Evolutionary conservation across 441 rosid genomes (phyloP), one percentile per base, ranked within the genome.

Genomic region (Syzygium malaccense): DNA sequence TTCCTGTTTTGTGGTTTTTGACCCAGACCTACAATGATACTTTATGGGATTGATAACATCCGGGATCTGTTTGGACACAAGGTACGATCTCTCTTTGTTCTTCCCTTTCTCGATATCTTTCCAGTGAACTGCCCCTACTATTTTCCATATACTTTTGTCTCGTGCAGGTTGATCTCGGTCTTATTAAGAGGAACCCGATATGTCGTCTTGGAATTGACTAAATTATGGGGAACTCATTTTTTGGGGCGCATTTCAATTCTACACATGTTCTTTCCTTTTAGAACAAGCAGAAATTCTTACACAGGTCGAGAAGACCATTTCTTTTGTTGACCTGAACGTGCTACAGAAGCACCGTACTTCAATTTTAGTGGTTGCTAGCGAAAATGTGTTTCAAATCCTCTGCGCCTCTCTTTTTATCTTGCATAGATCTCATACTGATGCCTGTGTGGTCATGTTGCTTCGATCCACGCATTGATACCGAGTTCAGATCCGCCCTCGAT

Each of bases 21-120:
- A 85, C 89, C 87, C 93, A 97, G 99, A 88, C 99, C 99, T 19
- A 98, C 99, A 13, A 98, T 98, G 99, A 98, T 98, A 87, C 90
- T 98, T n/a, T 95, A 96, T 26, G 96, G 95, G 37, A 91, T 95
- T 68, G 93, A 93, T 89, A 97, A 97, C 92, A 98, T 97, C 87
- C 93, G 99, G 13, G 99, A 98, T 92, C 97, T 98, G 85, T 98
- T 97, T 75, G 99, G 98, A 54, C 98, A 96, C 94, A 97, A 95
- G 98, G 99, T 96, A 93, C 87, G 37, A 20, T 55, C 20, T 85
- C 87, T 75, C 20, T 66, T 28, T 4, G 41, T 68, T 87, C 30
- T 62, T 14, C 49, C 58, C 56, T 85, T 14, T 6, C 49, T n/a
- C 2, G 20, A 60, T 28, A n/a, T 18, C 20, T 55, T 11, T 87